Evolutionary conservation across 2,329 filamentous ascomycete species (phyloP).

Genomic region (Tolypocladium capitatum): DNA sequence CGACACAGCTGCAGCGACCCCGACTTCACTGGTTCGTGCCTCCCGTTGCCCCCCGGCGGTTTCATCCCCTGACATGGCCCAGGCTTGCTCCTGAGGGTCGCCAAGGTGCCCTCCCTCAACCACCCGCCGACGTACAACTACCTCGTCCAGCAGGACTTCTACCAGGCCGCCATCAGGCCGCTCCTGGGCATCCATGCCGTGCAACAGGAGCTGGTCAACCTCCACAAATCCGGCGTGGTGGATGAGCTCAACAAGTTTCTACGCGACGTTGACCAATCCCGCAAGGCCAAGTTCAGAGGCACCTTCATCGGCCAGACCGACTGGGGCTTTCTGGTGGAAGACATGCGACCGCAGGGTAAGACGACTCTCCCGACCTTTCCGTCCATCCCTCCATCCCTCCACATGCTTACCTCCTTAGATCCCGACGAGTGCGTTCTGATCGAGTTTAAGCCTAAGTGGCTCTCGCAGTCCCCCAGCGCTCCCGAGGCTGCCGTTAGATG

Average conservation of each 20-base stretch:
- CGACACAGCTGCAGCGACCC: constrained; percentile 15
- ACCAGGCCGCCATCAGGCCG: constrained; percentile 19
- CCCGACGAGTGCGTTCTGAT: constrained; percentile 29
- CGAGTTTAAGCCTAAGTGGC: constrained; percentile 81
- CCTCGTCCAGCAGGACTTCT: constrained; percentile 23
- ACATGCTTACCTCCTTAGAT: constrained; percentile 9
- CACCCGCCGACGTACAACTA: constrained; percentile 22
- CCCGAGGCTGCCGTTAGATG: constrained; percentile 51
- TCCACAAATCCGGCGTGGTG: constrained; percentile 22
- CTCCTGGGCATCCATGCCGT: constrained; percentile 21
- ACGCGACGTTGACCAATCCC: constrained; percentile 29
- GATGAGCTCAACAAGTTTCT: constrained; percentile 40
- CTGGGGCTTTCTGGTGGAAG: constrained; percentile 57
- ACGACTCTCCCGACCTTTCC: not conserved
- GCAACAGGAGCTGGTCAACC: constrained; percentile 23
- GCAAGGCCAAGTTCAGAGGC: constrained; percentile 31
- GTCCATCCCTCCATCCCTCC: not conserved
- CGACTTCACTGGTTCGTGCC: constrained; percentile 21
- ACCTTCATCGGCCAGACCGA: constrained; percentile 41
- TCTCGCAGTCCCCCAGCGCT: constrained; percentile 61
- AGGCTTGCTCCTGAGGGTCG: constrained; percentile 25
- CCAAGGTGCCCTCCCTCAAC: constrained; percentile 20
- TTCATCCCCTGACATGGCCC: not conserved
- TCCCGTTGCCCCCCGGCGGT: constrained; percentile 1
- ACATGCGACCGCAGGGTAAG: constrained; percentile 42